Percentiles rank a stretch among this genome's conserved stretches.
Evolutionary conservation across 768 basidiomycete species (phyloP).

Genomic region (Boletus vinaceobasis): DNA sequence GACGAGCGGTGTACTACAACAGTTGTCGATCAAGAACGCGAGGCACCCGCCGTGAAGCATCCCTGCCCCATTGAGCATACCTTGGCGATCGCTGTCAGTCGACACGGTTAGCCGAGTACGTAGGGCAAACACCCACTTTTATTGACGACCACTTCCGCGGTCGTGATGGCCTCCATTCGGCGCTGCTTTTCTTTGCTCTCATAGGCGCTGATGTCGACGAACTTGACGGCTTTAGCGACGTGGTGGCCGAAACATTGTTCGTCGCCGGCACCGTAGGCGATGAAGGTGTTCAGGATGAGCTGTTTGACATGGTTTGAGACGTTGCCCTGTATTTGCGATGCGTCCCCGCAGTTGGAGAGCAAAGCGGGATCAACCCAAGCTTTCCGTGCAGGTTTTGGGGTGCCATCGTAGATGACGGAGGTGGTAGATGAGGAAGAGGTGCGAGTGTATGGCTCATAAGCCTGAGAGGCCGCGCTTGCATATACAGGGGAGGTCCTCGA

Average conservation of each 20-base stretch:
- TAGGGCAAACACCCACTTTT: constrained; percentile 44
- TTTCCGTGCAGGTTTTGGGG: constrained; percentile 28
- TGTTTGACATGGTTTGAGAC: constrained; percentile 62
- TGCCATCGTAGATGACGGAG: constrained; percentile 25
- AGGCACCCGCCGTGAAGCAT: constrained; percentile 77
- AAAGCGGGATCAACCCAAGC: constrained; percentile 65
- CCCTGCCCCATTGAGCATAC: constrained; percentile 72
- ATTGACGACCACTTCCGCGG: constrained; percentile 59
- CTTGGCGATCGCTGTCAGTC: constrained; percentile 31
- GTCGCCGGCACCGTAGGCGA: constrained; percentile 67
- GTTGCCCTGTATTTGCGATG: constrained; percentile 58
- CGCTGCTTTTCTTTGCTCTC: constrained; percentile 46
- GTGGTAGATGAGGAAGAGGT: constrained; percentile 20
- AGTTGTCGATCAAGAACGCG: constrained; percentile 73
- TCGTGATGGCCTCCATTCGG: constrained; percentile 55
- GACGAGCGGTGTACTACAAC: constrained; percentile 65
- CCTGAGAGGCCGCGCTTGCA: constrained; percentile 26
- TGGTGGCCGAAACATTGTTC: constrained; percentile 58
- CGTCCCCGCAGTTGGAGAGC: constrained; percentile 57
- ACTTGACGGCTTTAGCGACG: constrained; percentile 57
- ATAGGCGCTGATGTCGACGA: constrained; percentile 56
- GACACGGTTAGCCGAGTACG: not conserved
- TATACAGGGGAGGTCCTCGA: constrained; percentile 27
- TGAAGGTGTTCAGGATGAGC: constrained; percentile 63
- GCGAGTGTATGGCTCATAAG: constrained; percentile 25